Conservation (phyloP, 345 rosid species). For the Gossypium mustelinum region DNA sequence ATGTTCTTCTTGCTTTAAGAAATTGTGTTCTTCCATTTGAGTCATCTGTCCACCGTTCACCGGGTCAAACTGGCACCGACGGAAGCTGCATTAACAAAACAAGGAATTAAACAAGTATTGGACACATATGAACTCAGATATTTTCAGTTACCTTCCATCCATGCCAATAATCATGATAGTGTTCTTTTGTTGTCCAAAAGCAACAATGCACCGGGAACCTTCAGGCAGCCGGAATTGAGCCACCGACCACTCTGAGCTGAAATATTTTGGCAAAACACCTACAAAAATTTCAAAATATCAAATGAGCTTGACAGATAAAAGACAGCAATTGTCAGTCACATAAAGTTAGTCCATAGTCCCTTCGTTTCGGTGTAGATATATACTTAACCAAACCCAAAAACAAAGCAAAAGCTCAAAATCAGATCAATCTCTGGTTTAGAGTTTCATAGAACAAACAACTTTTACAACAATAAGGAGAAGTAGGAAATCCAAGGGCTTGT, state of each 20-base stretch:
- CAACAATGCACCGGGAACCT: slow-evolving; percentile 73
- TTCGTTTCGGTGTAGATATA: not conserved
- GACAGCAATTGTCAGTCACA: not conserved
- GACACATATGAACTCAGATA: not conserved
- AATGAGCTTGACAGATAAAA: slow-evolving; percentile 2
- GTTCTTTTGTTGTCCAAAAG: slow-evolving; percentile 86
- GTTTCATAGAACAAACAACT: not conserved
- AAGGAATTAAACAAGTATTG: not conserved
- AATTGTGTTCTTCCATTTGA: slow-evolving; percentile 7
- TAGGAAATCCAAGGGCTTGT: not conserved
- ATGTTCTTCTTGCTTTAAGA: not conserved
- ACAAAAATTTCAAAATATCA: not conserved
- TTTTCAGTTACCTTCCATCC: slow-evolving; percentile 78
- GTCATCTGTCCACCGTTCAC: slow-evolving; percentile 14
- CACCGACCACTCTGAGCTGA: slow-evolving; percentile 96
- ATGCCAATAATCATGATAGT: slow-evolving; percentile 82
- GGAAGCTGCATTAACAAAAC: slow-evolving; percentile 12
- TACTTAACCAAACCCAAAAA: not conserved
- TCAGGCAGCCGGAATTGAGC: slow-evolving; percentile 79
- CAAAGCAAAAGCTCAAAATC: not conserved
- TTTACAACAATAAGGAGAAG: not conserved
- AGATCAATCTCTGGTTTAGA: not conserved
- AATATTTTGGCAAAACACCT: slow-evolving; percentile 94
- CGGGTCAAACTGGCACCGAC: slow-evolving; percentile 4
- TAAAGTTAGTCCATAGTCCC: not conserved